Conservation (phyloP, 495 filamentous ascomycete genomes). For the Delitschia confertaspora region DNA sequence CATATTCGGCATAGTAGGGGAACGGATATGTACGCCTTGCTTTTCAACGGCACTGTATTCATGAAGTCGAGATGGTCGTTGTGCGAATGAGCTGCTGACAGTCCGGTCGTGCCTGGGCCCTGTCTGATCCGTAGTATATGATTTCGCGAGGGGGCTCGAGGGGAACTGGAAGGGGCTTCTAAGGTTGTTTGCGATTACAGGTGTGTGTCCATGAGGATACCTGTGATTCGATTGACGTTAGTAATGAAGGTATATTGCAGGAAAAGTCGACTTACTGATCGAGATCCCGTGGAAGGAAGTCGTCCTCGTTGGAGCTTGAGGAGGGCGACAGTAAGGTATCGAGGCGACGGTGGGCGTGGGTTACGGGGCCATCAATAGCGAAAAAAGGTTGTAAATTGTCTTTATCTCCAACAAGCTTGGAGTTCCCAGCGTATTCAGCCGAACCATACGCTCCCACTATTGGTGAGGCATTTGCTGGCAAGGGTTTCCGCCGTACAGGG, state of each 20-base stretch:
- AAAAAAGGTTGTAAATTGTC: conserved; percentile 15
- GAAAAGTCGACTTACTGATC: conserved; percentile 25
- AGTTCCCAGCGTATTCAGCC: conserved; percentile 15
- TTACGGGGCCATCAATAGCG: conserved; percentile 18
- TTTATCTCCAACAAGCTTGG: conserved; percentile 1
- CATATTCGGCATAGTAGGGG: conserved; percentile 31
- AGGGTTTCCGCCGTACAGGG: conserved; percentile 30
- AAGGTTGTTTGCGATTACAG: conserved; percentile 12
- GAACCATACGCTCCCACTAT: conserved; percentile 18
- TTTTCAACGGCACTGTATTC: conserved; percentile 6
- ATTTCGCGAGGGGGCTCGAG: conserved; percentile 5
- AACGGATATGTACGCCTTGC: conserved; percentile 20
- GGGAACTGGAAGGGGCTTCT: conserved; percentile 5
- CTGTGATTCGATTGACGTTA: conserved; percentile 12
- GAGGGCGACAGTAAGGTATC: conserved; percentile 15
- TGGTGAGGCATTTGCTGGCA: conserved; percentile 28
- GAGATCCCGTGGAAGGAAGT: conserved; percentile 28
- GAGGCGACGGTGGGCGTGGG: conserved; percentile 8
- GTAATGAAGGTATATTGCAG: background rate
- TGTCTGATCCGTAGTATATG: background rate
- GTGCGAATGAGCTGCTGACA: conserved; percentile 16
- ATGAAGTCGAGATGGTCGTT: conserved; percentile 6
- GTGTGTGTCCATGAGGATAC: conserved; percentile 23
- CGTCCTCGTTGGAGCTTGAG: conserved; percentile 10
- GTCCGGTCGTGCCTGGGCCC: conserved; percentile 11